Evolutionary conservation across 2,329 filamentous ascomycete genomes (phyloP), one percentile per base, ranked within the genome.

Genomic region (Amphichorda felina): DNA sequence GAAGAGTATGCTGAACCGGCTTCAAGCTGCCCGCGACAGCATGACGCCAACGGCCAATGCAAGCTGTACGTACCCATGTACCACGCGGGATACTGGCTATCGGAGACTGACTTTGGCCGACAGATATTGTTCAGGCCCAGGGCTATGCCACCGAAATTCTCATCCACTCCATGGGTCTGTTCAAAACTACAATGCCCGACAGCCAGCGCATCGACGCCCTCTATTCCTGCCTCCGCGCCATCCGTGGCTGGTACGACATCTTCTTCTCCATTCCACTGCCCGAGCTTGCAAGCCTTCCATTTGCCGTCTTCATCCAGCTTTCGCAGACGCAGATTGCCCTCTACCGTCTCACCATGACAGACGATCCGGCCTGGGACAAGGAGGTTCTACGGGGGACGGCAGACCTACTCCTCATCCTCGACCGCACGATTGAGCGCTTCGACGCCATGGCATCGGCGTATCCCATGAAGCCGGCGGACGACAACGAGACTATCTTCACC

Each of bases 291-390:
- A 53, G 50, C 4, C 37, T 56, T 8, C 51, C 61, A 0, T 55
- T 63, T 27, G 40, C 46, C 5, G 40, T 56, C 11, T 56, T 55
- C 27, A 47, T 54, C 7, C 50, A 56, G 30, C 41, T 61, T 5
- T 53, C 54, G 3, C 57, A 60, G 11, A 50, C 53, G 31, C 48
- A 63, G 16, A 45, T 60, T 7, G 45, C 52, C 2, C 45, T 65
- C 6, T 63, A 61, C 42, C 49, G 53, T 6, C 54, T 66, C 16
- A 56, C 56, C 2, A 56, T 51, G 1, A 48, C 56, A 4, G 59
- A 64, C 7, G 54, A 58, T 31, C 55, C 57, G 2, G 55, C 48
- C 5, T 66, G 61, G 61, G 60, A 66, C 38, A 57, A 54, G 36
- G 50, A 53, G 4, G 39, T 54, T 2, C 49, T 63, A 5, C 51